A percentile compares a stretch with the other conserved stretches of the same genome.
phyloP scores from a whole-genome alignment of 805 yeast genomes.

The Saccharomycopsis schoenii region DNA sequence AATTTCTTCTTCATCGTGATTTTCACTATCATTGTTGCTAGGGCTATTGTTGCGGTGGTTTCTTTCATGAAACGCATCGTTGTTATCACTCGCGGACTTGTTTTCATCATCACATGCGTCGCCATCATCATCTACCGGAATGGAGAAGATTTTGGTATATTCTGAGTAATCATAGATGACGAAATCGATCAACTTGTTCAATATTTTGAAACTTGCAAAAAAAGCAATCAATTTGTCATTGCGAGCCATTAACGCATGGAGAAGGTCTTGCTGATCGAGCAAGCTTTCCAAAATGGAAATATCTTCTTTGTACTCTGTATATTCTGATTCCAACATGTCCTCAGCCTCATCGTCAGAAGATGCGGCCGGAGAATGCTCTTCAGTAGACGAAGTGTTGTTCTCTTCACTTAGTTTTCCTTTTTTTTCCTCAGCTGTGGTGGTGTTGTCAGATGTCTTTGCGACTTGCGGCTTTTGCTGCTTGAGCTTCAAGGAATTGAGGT shows the following conservation, averaged over 20 bases:
- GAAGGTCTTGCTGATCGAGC: constrained; percentile 63
- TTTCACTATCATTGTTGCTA: background rate
- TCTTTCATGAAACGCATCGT: constrained; percentile 5
- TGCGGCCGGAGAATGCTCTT: no score
- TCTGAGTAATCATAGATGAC: constrained; percentile 37
- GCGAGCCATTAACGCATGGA: constrained; percentile 63
- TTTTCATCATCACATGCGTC: background rate
- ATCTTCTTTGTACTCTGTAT: constrained; percentile 18
- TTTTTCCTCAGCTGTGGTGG: background rate
- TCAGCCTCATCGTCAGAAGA: no score
- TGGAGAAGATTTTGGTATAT: constrained; percentile 18
- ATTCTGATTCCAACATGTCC: background rate
- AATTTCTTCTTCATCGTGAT: constrained; percentile 19
- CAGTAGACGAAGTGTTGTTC: background rate
- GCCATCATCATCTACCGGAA: background rate
- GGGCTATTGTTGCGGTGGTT: constrained; percentile 1
- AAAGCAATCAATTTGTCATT: constrained; percentile 70
- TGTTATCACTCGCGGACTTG: background rate
- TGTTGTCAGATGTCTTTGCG: background rate
- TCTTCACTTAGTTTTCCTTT: background rate
- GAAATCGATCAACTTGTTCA: constrained; percentile 54
- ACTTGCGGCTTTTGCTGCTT: background rate
- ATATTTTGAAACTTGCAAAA: constrained; percentile 66
- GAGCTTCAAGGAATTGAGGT: background rate
- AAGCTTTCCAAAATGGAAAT: constrained; percentile 39